Conservation (phyloP, 805 yeast genomes). For the Tetrapisispora nanseiensis region DNA sequence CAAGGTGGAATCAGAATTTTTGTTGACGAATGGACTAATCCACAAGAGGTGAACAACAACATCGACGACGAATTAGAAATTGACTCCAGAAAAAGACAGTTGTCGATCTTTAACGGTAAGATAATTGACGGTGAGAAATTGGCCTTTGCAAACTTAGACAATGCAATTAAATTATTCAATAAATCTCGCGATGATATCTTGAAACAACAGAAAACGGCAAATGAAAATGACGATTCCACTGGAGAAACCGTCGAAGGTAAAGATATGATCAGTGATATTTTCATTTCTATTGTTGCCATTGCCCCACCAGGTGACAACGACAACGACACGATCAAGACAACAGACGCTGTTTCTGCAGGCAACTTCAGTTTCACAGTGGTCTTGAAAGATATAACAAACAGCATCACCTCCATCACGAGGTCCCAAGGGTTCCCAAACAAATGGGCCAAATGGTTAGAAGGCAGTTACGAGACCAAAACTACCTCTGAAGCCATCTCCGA, state of each 20-base stretch:
- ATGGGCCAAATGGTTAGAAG: constrained; percentile 87
- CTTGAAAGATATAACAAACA: constrained; percentile 70
- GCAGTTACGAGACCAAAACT: constrained; percentile 21
- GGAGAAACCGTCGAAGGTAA: constrained; percentile 1
- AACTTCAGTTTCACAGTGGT: constrained; percentile 70
- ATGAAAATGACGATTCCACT: constrained; percentile 8
- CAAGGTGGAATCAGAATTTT: constrained; percentile 65
- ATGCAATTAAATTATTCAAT: constrained; percentile 42
- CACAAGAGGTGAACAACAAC: constrained; percentile 9
- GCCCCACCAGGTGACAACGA: constrained; percentile 24
- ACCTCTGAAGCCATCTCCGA: constrained; percentile 5
- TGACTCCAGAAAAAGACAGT: constrained; percentile 30
- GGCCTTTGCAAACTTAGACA: constrained; percentile 77
- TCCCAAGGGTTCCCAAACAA: constrained; percentile 85
- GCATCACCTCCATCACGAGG: constrained; percentile 59
- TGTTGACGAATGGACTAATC: constrained; percentile 43
- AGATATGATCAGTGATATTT: constrained; percentile 45
- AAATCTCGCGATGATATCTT: constrained; percentile 24
- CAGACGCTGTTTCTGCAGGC: constrained; percentile 32
- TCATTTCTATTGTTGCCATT: constrained; percentile 59
- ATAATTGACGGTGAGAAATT: constrained; percentile 78
- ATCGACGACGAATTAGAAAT: not conserved
- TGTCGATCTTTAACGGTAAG: constrained; percentile 70
- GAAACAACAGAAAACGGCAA: constrained; percentile 18
- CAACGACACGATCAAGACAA: constrained; percentile 24